Evolutionary conservation across 768 basidiomycete species (phyloP), one percentile per base, ranked within the genome.

Genomic region (Trametes elegans): DNA sequence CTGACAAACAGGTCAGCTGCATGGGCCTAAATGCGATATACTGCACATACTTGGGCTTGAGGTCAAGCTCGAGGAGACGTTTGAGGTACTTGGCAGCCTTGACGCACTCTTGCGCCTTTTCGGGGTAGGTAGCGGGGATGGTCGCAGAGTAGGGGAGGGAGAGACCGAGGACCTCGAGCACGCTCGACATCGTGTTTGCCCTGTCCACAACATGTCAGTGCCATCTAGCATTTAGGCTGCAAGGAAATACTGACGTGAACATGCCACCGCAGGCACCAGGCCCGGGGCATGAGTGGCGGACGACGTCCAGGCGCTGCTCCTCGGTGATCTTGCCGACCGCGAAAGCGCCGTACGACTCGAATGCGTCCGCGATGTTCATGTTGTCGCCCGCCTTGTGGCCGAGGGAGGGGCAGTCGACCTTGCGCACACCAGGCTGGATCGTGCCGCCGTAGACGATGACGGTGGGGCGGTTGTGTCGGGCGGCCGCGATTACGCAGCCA

Each of bases 111-210:
- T 92, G 90, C 2, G 75, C 72, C 75, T 94, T 95, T 63, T 84
- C 92, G 86, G 66, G 34, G 69, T 85, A 84, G 35, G 79, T 68
- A 5, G 92, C 92, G 13, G 91, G 90, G 13, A 76, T 88, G 61
- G 87, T 83, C 6, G 85, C 82, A 35, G 91, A 93, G 68, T 88
- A 93, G 0, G 90, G 92, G 41, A 93, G 73, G 11, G 89, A 88
- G 77, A 95, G 85, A 23, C 92, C 93, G 51, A 95, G 77, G 5
- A 83, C 88, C 68, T 93, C 92, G 27, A 94, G 75, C 16, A 81
- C 85, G 36, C 88, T 85, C 58, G 88, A 89, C 91, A 93, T 93
- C 0, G 91, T 93, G 63, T 93, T 93, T 29, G 92, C 91, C 8
- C 83, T 84, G 10, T 11, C 42, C 32, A 21, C 24, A 14, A 4